Evolutionary conservation across 495 filamentous ascomycete species (phyloP), one percentile per base, ranked within the genome.

Genomic region (Talaromyces proteolyticus): DNA sequence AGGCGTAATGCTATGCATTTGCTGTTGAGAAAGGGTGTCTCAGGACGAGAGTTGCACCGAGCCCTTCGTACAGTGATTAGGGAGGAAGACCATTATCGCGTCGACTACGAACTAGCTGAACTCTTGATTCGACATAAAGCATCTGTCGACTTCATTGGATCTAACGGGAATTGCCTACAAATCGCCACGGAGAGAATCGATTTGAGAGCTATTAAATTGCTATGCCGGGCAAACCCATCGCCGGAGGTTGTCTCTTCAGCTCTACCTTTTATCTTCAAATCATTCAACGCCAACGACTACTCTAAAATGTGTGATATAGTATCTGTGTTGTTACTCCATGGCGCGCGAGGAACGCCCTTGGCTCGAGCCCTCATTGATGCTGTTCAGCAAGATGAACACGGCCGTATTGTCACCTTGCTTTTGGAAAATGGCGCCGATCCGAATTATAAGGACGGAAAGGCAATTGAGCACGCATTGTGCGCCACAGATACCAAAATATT

Each of bases 371-470:
- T 34, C 29, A 34, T 34, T 14, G 29, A 34, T 14, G 29, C 29
- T 4, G 4, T 34, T 34, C 29, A 34, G 4, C 29, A 34, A 24
- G 0, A n/a, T 6, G 50, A 50, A 1, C 8, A 60, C 20, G 3
- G 47, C 24, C 34, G 44, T 7, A 44, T 59, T 2, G 57, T 61
- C 6, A 16, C 51, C 12, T 29, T 65, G 36, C 53, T 66, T 12
- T 52, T 64, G 14, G 44, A 59, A 11, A 44, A 57, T 3, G 56
- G 54, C 25, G 63, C 57, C 42, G 51, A 43, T 12, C 23, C 22
- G 11, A 26, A 46, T 22, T 18, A 22, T 2, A n/a, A 55, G n/a
- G 40, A 23, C 4, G 34, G 40, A 3, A 34, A 14, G 14, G 29
- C 29, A 1, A 14, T 14, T 34, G 29, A 34, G 29, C 29, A 34